These are phyloP conservation scores for Apostasia ramifera DNA, from an alignment of 106 monocot genomes.

Conservation along the genomic window DNA sequence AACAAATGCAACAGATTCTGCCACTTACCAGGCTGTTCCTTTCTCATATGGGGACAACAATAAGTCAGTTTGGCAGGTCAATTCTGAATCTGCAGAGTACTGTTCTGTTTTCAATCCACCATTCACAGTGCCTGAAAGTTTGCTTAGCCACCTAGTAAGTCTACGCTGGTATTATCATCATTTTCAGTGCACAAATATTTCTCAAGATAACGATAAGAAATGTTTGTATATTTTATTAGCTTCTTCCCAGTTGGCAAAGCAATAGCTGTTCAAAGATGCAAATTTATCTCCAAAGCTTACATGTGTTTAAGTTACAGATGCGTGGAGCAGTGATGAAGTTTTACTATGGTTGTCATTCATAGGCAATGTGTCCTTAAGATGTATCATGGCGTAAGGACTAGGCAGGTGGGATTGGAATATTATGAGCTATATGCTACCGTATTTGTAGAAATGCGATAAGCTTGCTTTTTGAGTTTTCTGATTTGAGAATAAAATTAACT, in stretches of 20 bases:
- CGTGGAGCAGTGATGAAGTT: slow-evolving; percentile 93
- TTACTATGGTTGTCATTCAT: slow-evolving; percentile 74
- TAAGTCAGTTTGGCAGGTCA: slow-evolving; percentile 8
- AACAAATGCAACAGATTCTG: slow-evolving; percentile 14
- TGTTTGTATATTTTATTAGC: slow-evolving; percentile 47
- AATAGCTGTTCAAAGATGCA: slow-evolving; percentile 44
- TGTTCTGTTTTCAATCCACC: slow-evolving; percentile 55
- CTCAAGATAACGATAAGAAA: slow-evolving; percentile 21
- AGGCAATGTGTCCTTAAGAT: slow-evolving; percentile 78
- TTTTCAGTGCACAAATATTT: slow-evolving; percentile 3
- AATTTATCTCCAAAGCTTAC: slow-evolving; percentile 71
- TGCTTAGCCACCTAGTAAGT: slow-evolving; percentile 76
- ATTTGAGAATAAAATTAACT: slow-evolving; percentile 1
- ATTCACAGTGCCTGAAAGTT: slow-evolving; percentile 63
- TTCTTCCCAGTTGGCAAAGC: slow-evolving; percentile 41
- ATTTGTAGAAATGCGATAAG: slow-evolving; percentile 8
- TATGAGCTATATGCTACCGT: slow-evolving; percentile 20
- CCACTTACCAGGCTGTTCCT: slow-evolving; percentile 59
- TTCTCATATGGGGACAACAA: slow-evolving; percentile 55
- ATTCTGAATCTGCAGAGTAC: slow-evolving; percentile 24
- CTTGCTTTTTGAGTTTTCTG: slow-evolving; percentile 5
- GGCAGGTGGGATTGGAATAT: slow-evolving; percentile 88
- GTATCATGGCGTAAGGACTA: slow-evolving; percentile 65
- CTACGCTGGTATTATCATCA: not conserved
- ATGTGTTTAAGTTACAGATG: slow-evolving; percentile 91